These are phyloP conservation scores for Yarrowia sp. DNA, from an alignment of 805 yeast species.

Conservation along the genomic window DNA sequence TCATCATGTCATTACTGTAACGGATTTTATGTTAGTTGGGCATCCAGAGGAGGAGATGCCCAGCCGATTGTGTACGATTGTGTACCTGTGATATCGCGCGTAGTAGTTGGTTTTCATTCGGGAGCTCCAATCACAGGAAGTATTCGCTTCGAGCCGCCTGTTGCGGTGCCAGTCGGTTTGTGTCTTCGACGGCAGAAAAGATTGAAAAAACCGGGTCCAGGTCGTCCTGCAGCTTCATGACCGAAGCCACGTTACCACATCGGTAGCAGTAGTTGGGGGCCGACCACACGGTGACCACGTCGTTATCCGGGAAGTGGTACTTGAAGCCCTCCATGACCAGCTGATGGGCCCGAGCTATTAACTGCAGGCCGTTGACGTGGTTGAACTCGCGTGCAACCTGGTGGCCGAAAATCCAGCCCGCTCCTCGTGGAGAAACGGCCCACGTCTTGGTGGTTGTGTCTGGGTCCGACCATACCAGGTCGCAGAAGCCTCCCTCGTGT, in stretches of 20 bases:
- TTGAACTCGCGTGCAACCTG: conserved; percentile 95
- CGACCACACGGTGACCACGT: conserved; percentile 97
- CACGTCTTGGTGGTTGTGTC: conserved; percentile 91
- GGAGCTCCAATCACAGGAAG: conserved; percentile 41
- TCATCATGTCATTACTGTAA: conserved; percentile 39
- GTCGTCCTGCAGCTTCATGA: conserved; percentile 91
- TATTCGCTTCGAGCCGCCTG: conserved; percentile 45
- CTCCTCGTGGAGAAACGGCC: conserved; percentile 98
- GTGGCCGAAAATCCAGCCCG: conserved; percentile 97
- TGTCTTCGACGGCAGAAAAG: conserved; percentile 77
- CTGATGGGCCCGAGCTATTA: conserved; percentile 97
- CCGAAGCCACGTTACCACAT: conserved; percentile 98
- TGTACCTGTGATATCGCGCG: conserved; percentile 5
- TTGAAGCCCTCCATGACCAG: conserved; percentile 98
- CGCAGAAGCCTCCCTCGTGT: conserved; percentile 98
- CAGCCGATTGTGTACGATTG: conserved; percentile 36
- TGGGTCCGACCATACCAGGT: conserved; percentile 97
- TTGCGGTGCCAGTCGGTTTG: conserved; percentile 44
- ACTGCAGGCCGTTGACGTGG: conserved; percentile 85
- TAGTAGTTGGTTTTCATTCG: no score
- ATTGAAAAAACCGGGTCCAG: conserved; percentile 89
- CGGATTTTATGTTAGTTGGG: conserved; percentile 33
- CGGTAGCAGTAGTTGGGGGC: conserved; percentile 98
- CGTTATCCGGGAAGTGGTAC: conserved; percentile 94
- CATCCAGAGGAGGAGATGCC: not conserved